A percentile compares a stretch with the other conserved stretches of the same genome.
phyloP scores from a whole-genome alignment of 441 rosid genomes.

The Corymbia citriodora region DNA sequence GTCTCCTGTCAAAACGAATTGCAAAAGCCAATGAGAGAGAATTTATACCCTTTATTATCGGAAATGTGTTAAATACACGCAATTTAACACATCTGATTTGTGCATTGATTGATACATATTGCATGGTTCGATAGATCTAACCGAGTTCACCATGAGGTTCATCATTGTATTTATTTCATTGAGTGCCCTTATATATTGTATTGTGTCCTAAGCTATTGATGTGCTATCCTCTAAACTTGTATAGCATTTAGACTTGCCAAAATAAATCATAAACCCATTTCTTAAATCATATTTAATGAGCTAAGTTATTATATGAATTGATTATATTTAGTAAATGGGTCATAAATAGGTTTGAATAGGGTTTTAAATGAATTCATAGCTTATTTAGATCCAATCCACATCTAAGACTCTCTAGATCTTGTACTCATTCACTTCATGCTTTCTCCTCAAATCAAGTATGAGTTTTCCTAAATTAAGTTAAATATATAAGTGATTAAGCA shows the following conservation, averaged over 20 bases:
- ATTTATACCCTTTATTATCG: neutral
- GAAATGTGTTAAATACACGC: neutral
- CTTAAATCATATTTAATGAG: too few species aligned
- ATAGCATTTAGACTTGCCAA: neutral
- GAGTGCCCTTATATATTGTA: neutral
- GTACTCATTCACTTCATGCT: rapidly evolving
- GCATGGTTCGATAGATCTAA: neutral
- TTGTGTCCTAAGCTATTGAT: neutral
- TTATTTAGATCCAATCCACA: too few species aligned
- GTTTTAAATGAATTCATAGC: too few species aligned
- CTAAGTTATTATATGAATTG: too few species aligned
- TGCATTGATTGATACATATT: neutral
- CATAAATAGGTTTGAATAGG: too few species aligned
- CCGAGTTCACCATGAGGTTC: neutral
- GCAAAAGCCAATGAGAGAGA: neutral
- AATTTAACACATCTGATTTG: neutral
- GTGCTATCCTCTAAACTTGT: neutral
- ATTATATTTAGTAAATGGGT: too few species aligned
- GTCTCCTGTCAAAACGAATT: neutral
- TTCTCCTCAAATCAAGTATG: neutral
- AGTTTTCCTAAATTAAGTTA: neutral
- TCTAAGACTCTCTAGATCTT: too few species aligned
- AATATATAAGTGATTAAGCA: too few species aligned
- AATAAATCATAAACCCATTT: too few species aligned
- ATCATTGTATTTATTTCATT: neutral